A percentile compares a stretch with the other conserved stretches of the same genome.
Evolutionary conservation across 225 moss, liverwort and hornwort genomes (phyloP).

Genomic region (Pseudisothecium myosuroides): DNA sequence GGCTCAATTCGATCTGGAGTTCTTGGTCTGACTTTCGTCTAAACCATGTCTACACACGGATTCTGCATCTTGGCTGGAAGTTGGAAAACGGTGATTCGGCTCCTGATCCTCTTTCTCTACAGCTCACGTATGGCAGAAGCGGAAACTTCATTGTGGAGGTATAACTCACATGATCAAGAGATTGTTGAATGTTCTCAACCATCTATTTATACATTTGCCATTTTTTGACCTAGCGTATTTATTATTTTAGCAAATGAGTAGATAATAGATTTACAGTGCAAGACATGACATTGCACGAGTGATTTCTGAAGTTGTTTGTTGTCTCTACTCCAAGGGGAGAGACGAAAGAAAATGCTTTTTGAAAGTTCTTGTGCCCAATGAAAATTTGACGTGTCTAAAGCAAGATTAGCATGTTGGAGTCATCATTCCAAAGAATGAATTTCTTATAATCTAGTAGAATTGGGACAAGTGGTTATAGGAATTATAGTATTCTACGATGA

Average conservation of each 20-base stretch:
- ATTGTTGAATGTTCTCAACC: background rate
- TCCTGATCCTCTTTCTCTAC: constrained; percentile 44
- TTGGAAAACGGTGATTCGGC: constrained; percentile 35
- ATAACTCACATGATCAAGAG: background rate
- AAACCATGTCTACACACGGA: constrained; percentile 54
- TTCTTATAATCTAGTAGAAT: background rate
- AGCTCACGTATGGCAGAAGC: constrained; percentile 38
- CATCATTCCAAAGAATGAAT: background rate
- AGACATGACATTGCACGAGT: background rate
- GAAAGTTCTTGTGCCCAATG: background rate
- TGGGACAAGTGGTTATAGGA: background rate
- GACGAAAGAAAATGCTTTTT: background rate
- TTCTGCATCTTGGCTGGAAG: constrained; percentile 70
- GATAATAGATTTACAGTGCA: background rate
- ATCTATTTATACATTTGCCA: background rate
- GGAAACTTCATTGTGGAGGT: constrained; percentile 67
- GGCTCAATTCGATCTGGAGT: constrained; percentile 41
- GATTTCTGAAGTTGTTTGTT: background rate
- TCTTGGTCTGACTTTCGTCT: constrained; percentile 70
- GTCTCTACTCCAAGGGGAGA: background rate
- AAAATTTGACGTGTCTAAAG: background rate
- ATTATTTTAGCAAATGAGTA: background rate
- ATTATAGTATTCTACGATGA: background rate
- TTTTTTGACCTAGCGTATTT: background rate
- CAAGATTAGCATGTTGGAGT: background rate